These are phyloP conservation scores for Funneliformis geosporum DNA, from an alignment of 192 early-diverging fungal genomes.

Conservation along the genomic window DNA sequence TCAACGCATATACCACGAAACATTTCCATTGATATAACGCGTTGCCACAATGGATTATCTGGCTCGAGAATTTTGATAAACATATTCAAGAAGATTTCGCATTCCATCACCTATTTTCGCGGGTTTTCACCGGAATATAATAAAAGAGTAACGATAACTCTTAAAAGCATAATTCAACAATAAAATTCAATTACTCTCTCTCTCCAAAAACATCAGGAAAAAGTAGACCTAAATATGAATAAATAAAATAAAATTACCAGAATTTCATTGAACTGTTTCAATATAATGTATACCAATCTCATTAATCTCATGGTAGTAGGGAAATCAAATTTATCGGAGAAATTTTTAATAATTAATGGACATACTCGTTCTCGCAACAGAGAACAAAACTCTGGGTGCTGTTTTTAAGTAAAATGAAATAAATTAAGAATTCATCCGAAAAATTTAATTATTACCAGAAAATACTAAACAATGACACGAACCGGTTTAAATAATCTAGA, in stretches of 20 bases:
- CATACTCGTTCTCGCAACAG: conserved; percentile 82
- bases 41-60: conserved; percentile 77
- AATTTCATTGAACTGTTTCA: conserved; percentile 73
- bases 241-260: conserved; percentile 51
- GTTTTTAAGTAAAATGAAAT: background rate
- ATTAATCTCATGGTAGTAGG: conserved; percentile 79
- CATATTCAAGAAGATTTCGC: conserved; percentile 93
- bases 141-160: conserved; percentile 14
- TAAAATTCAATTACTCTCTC: conserved; percentile 18
- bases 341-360: conserved; percentile 87
- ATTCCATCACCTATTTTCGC: conserved; percentile 71
- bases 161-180: conserved; percentile 5
- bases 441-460: conserved; percentile 1
- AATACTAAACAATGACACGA: conserved; percentile 18
- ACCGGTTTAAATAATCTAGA: conserved; percentile 73
- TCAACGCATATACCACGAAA: conserved; percentile 70
- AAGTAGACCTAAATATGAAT: background rate
- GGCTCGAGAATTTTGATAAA: conserved; percentile 81
- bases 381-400: conserved; percentile 73
- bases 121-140: background rate
- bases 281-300: conserved; percentile 75
- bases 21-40: conserved; percentile 80
- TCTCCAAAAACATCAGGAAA: background rate
- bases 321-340: conserved; percentile 89
- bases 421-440: background rate